phyloP scores from a whole-genome alignment of 768 basidiomycete genomes.

The Termitomyces sp. region DNA sequence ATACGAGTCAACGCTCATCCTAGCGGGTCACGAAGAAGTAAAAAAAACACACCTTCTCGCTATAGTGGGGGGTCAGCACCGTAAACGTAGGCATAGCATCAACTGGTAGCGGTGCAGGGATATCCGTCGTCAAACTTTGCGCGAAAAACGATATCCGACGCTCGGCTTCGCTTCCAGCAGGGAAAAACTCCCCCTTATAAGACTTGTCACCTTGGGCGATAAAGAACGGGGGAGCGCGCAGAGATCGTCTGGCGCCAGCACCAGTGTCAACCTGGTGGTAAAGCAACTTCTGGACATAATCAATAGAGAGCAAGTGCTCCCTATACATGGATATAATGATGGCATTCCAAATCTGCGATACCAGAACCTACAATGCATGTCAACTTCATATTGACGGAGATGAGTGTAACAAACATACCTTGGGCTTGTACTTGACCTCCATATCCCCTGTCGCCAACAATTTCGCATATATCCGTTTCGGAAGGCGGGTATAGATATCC shows the following conservation, averaged over 20 bases:
- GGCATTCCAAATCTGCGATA: slow-evolving; percentile 99
- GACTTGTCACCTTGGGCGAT: slow-evolving; percentile 90
- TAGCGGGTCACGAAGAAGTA: background rate
- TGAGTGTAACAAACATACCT: slow-evolving; percentile 46
- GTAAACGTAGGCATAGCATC: slow-evolving; percentile 99
- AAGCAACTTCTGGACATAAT: slow-evolving; percentile 95
- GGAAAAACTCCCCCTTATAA: slow-evolving; percentile 84
- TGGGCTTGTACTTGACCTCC: slow-evolving; percentile 99
- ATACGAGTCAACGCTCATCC: background rate
- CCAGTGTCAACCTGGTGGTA: slow-evolving; percentile 92
- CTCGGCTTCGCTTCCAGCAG: slow-evolving; percentile 90
- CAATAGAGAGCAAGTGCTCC: slow-evolving; percentile 96
- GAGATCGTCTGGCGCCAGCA: slow-evolving; percentile 79
- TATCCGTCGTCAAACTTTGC: slow-evolving; percentile 91
- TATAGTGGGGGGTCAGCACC: slow-evolving; percentile 96
- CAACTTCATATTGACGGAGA: background rate
- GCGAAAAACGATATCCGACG: slow-evolving; percentile 99
- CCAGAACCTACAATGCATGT: slow-evolving; percentile 62
- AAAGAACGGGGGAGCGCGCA: slow-evolving; percentile 97
- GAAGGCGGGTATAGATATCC: slow-evolving; percentile 93
- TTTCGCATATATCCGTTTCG: slow-evolving; percentile 97
- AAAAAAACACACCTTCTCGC: slow-evolving; percentile 70
- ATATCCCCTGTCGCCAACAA: slow-evolving; percentile 89
- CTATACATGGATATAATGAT: slow-evolving; percentile 99
- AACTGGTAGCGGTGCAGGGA: slow-evolving; percentile 90